Evolutionary conservation across 192 early-diverging fungal genomes (phyloP).

Genomic region (Coemansia sp.): DNA sequence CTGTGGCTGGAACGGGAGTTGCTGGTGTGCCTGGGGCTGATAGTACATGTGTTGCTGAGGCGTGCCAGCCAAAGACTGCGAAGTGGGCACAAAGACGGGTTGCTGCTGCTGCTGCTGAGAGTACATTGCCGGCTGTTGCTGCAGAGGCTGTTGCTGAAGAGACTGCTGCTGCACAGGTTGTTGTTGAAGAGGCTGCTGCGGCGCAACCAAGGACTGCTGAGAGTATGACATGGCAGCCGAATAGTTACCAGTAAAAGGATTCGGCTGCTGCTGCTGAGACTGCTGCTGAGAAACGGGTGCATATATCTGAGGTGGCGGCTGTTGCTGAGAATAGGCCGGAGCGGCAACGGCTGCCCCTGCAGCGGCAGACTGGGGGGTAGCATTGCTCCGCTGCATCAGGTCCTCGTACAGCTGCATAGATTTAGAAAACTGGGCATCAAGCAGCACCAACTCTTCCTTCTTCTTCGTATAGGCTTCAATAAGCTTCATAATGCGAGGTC

Average conservation of each 20-base stretch:
- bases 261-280: slow-evolving; percentile 15
- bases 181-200: not conserved
- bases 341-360: not conserved
- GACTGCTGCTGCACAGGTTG: not conserved
- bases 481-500: slow-evolving; percentile 81
- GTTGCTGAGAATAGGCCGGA: slow-evolving; percentile 26
- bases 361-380: slow-evolving; percentile 1
- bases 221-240: not conserved
- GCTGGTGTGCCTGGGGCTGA: slow-evolving; percentile 7
- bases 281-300: slow-evolving; percentile 18
- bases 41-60: not conserved
- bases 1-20: slow-evolving; percentile 4
- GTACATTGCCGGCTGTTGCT: not conserved
- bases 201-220: slow-evolving; percentile 7
- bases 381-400: slow-evolving; percentile 33
- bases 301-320: slow-evolving; percentile 14
- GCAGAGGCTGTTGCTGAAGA: slow-evolving; percentile 7
- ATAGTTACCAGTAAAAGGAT: not conserved
- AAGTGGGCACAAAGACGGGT: not conserved
- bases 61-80: not conserved
- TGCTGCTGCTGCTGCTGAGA: not conserved
- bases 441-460: slow-evolving; percentile 58
- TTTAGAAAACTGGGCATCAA: slow-evolving; percentile 36
- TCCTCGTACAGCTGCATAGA: slow-evolving; percentile 41
- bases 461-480: slow-evolving; percentile 79